These are phyloP conservation scores for Malus orientalis DNA, from an alignment of 306 rosid genomes.

Conservation along the genomic window DNA sequence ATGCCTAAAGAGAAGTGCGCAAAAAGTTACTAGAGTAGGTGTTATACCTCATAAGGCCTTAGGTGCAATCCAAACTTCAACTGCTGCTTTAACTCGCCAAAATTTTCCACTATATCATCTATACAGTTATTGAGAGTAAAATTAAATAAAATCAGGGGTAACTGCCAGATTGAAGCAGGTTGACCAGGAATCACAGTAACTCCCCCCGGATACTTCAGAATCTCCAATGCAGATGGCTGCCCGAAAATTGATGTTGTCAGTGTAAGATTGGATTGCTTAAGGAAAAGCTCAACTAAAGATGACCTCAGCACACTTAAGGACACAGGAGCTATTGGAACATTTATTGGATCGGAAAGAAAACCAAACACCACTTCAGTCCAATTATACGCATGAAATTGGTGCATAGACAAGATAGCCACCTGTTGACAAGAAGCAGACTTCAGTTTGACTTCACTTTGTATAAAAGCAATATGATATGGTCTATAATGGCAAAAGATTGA, in stretches of 20 bases:
- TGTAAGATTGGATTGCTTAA: conserved; percentile 67
- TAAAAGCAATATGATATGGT: not conserved
- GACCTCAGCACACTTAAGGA: conserved; percentile 67
- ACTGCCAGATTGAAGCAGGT: conserved; percentile 54
- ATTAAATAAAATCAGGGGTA: conserved; percentile 62
- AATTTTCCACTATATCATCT: conserved; percentile 47
- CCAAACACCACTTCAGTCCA: conserved; percentile 69
- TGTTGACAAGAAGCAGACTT: conserved; percentile 25
- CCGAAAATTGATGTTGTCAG: conserved; percentile 65
- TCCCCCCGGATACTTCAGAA: conserved; percentile 72
- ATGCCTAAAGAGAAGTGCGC: conserved; percentile 1
- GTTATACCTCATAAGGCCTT: conserved; percentile 60
- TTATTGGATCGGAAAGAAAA: conserved; percentile 61
- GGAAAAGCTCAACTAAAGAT: conserved; percentile 61
- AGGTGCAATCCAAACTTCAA: conserved; percentile 60
- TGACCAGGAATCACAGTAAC: conserved; percentile 64
- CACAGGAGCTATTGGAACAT: conserved; percentile 52
- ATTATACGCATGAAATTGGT: conserved; percentile 41
- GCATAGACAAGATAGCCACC: conserved; percentile 80
- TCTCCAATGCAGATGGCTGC: conserved; percentile 58
- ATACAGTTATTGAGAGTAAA: conserved; percentile 70
- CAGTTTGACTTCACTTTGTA: conserved; percentile 16
- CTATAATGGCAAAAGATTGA: conserved; percentile 16
- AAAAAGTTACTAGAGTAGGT: conserved; percentile 6
- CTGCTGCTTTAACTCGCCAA: conserved; percentile 54